Evolutionary conservation across 805 yeast genomes (phyloP), one percentile per base, ranked within the genome.

Genomic region (Maudiozyma barnettii): DNA sequence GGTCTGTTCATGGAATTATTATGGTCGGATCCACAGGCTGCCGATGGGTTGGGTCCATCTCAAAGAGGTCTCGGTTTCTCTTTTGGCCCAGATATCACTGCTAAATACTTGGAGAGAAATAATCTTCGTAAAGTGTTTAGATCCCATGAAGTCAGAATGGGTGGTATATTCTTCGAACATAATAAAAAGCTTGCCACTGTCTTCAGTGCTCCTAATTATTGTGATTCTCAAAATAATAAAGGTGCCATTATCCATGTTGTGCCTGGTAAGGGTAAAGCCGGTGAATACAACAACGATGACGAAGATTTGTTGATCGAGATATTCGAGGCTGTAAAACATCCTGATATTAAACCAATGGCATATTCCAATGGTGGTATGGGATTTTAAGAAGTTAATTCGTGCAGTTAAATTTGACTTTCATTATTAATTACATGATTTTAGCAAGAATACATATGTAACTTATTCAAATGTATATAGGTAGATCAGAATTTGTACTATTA

Each of bases 161-260:
- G 76, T 5, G 99, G 99, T 43, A 88, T 83, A 49, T 88, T 87
- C 54, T 73, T 74, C 41, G 97, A 91, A 61, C 99, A 93, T 60
- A 75, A 84, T 49, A 95, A 95, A 12, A 75, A 80, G 54, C 76
- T 93, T 45, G 78, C 89, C 45, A 93, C 99, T 0, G 95, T 93
- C n/a, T 93, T 93, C 66, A 82, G 95, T 65, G 99, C 99, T 0
- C 99, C 99, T 33, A 91, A 93, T 65, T 91, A 91, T 66, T 91
- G 98, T 70, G 99, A 93, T 63, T 71, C 82, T 14, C 89, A 87
- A 47, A 95, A 95, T 13, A 93, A 93, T 66, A 66, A 78, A 54
- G 99, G 97, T 45, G 98, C 95, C 9, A 84, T 84, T 47, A 82
- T 93, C 50, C 84, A 89, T 59, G 76, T 91, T 54, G 60, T 58